Conservation (phyloP, 2,329 filamentous ascomycete genomes). For the Aspergillus phoenicis region DNA sequence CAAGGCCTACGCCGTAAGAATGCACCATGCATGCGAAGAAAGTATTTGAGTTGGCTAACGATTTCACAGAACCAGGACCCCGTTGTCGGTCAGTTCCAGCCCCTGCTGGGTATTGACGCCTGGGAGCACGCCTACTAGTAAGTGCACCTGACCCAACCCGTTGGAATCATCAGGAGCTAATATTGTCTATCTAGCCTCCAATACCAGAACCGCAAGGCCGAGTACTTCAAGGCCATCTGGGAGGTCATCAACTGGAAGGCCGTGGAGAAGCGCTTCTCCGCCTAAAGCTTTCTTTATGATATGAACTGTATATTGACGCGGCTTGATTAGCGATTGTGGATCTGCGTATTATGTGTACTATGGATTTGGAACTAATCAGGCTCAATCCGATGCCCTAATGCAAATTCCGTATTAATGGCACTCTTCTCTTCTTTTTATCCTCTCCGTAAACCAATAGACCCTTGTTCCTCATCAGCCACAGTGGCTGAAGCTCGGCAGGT, state of each 20-base stretch:
- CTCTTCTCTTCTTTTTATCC: neutral
- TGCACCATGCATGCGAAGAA: neutral
- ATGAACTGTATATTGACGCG: conserved; percentile 14
- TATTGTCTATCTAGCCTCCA: conserved; percentile 61
- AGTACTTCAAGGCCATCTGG: conserved; percentile 94
- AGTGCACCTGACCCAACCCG: conserved; percentile 31
- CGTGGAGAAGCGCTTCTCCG: conserved; percentile 71
- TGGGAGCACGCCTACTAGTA: conserved; percentile 96
- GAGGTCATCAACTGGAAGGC: conserved; percentile 96
- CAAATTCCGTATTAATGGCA: neutral
- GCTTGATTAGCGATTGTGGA: conserved; percentile 18
- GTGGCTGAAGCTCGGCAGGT: conserved; percentile 9
- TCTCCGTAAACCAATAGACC: neutral
- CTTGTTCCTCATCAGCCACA: neutral
- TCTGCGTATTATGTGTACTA: conserved; percentile 10
- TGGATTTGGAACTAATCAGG: conserved; percentile 11
- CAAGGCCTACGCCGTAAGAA: conserved; percentile 64
- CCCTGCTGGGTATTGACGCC: conserved; percentile 85
- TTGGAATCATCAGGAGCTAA: conserved; percentile 20
- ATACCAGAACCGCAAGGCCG: conserved; percentile 95
- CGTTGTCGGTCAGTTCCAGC: conserved; percentile 78
- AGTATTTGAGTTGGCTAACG: conserved; percentile 6
- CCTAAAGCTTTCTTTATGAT: conserved; percentile 39
- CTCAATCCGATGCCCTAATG: conserved; percentile 15
- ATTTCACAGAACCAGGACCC: conserved; percentile 74